phyloP scores from a whole-genome alignment of 202 grass and related monocot species.

The Bolboschoenoplectus hybrid region DNA sequence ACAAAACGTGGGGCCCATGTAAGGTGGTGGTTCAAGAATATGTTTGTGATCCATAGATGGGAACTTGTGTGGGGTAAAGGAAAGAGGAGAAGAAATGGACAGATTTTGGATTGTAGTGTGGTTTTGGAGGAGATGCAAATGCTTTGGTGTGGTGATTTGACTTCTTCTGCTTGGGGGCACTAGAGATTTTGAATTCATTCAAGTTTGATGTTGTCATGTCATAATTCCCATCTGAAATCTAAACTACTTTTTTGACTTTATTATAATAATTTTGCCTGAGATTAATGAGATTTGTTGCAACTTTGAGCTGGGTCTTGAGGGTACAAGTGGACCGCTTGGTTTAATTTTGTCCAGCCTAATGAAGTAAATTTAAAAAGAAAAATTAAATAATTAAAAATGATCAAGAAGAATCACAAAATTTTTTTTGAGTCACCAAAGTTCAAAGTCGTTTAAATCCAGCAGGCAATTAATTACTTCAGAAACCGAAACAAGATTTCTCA shows the following conservation, averaged over 20 bases:
- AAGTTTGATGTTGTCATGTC: constrained; percentile 19
- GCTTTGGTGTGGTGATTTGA: background rate
- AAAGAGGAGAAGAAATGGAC: background rate
- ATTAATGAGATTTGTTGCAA: background rate
- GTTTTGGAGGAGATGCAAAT: background rate
- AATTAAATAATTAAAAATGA: too few relatives aligned
- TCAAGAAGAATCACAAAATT: too few relatives aligned
- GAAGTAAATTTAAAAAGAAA: too few relatives aligned
- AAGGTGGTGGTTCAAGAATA: background rate
- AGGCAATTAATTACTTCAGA: too few relatives aligned
- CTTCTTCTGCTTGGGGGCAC: constrained; percentile 26
- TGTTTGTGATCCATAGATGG: background rate
- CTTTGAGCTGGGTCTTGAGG: background rate
- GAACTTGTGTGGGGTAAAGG: background rate
- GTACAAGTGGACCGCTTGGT: background rate
- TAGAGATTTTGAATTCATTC: constrained; percentile 36
- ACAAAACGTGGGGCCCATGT: background rate
- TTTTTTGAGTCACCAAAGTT: too few relatives aligned
- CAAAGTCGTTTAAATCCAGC: too few relatives aligned
- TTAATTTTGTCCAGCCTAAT: background rate
- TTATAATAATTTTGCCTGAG: background rate
- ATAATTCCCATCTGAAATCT: constrained; percentile 21
- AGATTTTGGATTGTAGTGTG: constrained; percentile 22
- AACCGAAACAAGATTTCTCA: too few relatives aligned
- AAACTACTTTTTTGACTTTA: constrained; percentile 10